Evolutionary conservation across 2,329 filamentous ascomycete genomes (phyloP), one percentile per base, ranked within the genome.

Genomic region (Fusarium dlaminii): DNA sequence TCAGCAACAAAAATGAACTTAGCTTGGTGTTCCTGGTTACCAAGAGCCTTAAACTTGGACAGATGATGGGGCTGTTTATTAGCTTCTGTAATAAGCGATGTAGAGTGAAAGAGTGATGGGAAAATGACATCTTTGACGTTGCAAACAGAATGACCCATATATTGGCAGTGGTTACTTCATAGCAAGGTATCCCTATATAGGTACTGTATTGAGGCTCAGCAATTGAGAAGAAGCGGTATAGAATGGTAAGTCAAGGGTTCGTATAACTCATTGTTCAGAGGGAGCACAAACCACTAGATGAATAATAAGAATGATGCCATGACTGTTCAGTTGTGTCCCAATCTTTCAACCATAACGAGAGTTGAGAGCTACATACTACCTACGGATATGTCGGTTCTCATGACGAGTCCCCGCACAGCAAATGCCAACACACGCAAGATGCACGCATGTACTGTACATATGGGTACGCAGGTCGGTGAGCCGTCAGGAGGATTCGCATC

Each of bases 71-170:
- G 27, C 46, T 32, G 57, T 37, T 46, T 29, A 14, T 48, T 51
- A 49, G 59, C 40, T 60, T 65, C 56, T 72, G 37, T 36, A 56
- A 71, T 24, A 55, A 72, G 36, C 42, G 24, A 74, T 34, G 37
- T 29, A 40, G 34, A 43, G 46, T n/a, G 24, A 57, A 56, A 58
- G 37, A 42, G 51, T 64, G 64, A 70, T 70, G 61, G 30, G 27
- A 49, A 75, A 32, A 75, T 75, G 65, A 54, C 57, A 70, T 75
- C 27, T 63, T 69, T 30, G 55, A 66, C 36, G 30, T 18, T 58
- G 46, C 29, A 15, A 42, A 45, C 42, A 43, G 13, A 30, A 46
- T 22, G 18, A 22, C 20, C 40, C 46, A 29, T 20, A 22, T 14
- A 34, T 32, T 40, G 34, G 32, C 46, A 62, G 32, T 6, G 14